phyloP scores from a whole-genome alignment of 2,329 filamentous ascomycete species.

The Penicillium sp. region DNA sequence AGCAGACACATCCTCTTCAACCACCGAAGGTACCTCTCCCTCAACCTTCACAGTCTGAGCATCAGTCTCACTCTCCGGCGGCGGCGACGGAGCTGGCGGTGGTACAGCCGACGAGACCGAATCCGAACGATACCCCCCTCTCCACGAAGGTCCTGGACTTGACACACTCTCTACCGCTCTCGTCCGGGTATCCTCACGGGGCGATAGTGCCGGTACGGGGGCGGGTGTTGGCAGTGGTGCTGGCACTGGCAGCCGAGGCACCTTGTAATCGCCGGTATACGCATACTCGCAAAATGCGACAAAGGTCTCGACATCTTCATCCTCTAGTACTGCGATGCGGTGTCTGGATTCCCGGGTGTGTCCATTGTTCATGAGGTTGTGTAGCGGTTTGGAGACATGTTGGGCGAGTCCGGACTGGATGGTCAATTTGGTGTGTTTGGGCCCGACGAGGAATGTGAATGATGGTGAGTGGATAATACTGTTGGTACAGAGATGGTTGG shows the following conservation, averaged over 20 bases:
- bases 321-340: conserved; percentile 51
- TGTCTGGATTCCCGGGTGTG: conserved; percentile 53
- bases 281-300: conserved; percentile 57
- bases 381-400: conserved; percentile 52
- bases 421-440: conserved; percentile 53
- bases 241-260: conserved; percentile 37
- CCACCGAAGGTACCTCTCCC: neutral
- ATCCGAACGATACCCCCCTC: conserved; percentile 28
- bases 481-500: conserved; percentile 21
- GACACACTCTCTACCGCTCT: conserved; percentile 22
- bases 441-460: conserved; percentile 56
- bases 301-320: conserved; percentile 57
- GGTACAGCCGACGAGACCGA: conserved; percentile 37
- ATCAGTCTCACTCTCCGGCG: conserved; percentile 22
- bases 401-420: conserved; percentile 55
- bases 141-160: conserved; percentile 23
- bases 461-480: conserved; percentile 53
- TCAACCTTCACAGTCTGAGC: neutral
- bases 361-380: conserved; percentile 54
- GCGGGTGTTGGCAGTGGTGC: neutral
- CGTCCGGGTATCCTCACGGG: conserved; percentile 28
- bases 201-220: neutral
- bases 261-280: conserved; percentile 56
- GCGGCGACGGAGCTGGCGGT: conserved; percentile 42
- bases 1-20: neutral